Conservation (phyloP, 768 basidiomycete species). For the Tricholoma furcatifolium region DNA sequence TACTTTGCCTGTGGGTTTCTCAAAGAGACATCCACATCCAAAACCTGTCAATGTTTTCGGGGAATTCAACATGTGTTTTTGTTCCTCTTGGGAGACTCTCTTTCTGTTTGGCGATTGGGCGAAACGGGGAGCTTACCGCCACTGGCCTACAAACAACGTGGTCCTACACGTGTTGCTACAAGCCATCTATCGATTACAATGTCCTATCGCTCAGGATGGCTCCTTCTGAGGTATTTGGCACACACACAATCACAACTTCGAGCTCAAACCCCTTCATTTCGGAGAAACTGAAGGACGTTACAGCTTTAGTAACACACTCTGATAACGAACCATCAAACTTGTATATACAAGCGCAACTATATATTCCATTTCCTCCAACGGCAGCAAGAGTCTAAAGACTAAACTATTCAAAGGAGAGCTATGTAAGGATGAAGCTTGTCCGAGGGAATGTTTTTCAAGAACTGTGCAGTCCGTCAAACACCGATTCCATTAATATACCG, state of each 20-base stretch:
- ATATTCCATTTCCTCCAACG: conserved; percentile 13
- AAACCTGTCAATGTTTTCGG: conserved; percentile 6
- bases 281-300: conserved; percentile 8
- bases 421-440: conserved; percentile 8
- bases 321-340: background rate
- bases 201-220: background rate
- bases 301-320: background rate
- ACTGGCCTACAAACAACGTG: conserved; percentile 21
- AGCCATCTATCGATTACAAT: conserved; percentile 24
- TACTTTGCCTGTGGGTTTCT: background rate
- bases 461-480: conserved; percentile 11
- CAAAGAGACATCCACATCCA: background rate
- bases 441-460: conserved; percentile 1
- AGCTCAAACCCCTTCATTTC: conserved; percentile 10
- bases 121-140: conserved; percentile 2
- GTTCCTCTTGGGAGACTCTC: conserved; percentile 3
- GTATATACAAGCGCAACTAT: conserved; percentile 4
- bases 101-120: conserved; percentile 2
- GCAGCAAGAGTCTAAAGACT: conserved; percentile 13
- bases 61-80: conserved; percentile 9
- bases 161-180: conserved; percentile 22
- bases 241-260: conserved; percentile 9
- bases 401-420: conserved; percentile 8
- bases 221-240: conserved; percentile 7
- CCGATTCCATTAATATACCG: conserved; percentile 13